Base-by-base conservation (phyloP, 148 eudicot species). In the Vaccinium macrocarpon region DNA sequence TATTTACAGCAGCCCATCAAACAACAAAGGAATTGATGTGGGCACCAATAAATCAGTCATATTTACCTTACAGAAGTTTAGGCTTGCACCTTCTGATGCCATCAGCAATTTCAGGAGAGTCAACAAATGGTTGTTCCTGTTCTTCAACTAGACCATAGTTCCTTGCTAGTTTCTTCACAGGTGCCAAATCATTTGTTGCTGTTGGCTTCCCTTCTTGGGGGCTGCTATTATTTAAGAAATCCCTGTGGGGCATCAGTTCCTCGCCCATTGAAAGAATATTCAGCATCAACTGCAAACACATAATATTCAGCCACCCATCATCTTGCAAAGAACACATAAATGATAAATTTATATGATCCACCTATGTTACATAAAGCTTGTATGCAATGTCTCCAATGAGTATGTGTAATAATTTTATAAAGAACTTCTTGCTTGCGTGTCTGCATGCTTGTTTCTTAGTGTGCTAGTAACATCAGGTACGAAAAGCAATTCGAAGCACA, bases 231-330 rank as follows among this genome's bases (percentile, higher is more conserved):
- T 73, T 32, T 27, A 0, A 5, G 11, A 53, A 56, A 83, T 84
- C 52, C 83, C 94, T 85, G 29, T 84, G 87, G 27, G 91, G 94
- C 94, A 90, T 92, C 76, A 90, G 84, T 80, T 89, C 92, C 16
- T 89, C 89, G 23, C 88, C 91, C 8, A 70, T 68, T 0, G 84
- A 27, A 50, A 89, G 87, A 25, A 78, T n/a, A 56, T 85, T 83
- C 72, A 10, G 78, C 91, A 92, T 89, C 82, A 89, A 51, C 92
- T 90, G 86, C 79, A 78, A 42, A 71, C 42, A 29, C 42, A 27
- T 1, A 57, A 3, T 25, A n/a, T n/a, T n/a, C n/a, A n/a, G n/a
- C n/a, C n/a, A n/a, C n/a, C n/a, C n/a, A n/a, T n/a, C n/a, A n/a
- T n/a, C n/a, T n/a, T n/a, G n/a, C n/a, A n/a, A n/a, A n/a, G n/a